Evolutionary conservation across 2,329 filamentous ascomycete species (phyloP), one percentile per base, ranked within the genome.

Genomic region (Cytospora mali): DNA sequence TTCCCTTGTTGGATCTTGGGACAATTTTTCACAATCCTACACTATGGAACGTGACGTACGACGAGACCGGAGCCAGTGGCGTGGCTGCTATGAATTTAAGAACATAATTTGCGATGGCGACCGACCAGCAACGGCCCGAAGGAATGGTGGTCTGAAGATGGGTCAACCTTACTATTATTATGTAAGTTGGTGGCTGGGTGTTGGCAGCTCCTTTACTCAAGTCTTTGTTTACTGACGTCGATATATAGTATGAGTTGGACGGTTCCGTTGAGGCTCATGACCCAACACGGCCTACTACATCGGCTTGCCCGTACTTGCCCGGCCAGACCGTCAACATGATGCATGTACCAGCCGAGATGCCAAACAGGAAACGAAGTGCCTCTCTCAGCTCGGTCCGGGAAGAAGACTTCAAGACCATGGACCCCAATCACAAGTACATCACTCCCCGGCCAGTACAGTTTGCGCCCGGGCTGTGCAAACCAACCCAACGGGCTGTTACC

Each of bases 91-190:
- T 78, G 86, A 86, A 42, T 97, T 97, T 76, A 87, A 89, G 66
- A 87, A 95, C 74, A 95, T 96, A 72, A 87, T 92, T 69, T 92
- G 88, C 70, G 92, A 96, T 75, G 91, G 92, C 62, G 82, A 88
- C 64, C 74, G 80, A 55, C 75, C 80, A 68, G 81, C 78, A 57
- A 75, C 75, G 27, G 77, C 80, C 35, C 86, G 85, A 69, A 85
- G 92, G 69, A 85, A 85, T 68, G 93, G 93, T 62, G 93, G 90
- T 58, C 82, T 97, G 67, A 95, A 90, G 75, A 97, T 97, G 91
- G 93, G 93, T 51, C 87, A 90, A 64, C 95, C 89, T 18, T 97
- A 97, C 76, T 97, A 94, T 84, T 98, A 96, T 81, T 97, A 95
- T 77, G 92, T 96, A 80, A 77, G 90, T 65, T 48, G 48, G 52